Percentiles rank a stretch among this genome's conserved stretches.
phyloP scores from a whole-genome alignment of 129 eudicot species.

The Rutidosis leptorrhynchoides region DNA sequence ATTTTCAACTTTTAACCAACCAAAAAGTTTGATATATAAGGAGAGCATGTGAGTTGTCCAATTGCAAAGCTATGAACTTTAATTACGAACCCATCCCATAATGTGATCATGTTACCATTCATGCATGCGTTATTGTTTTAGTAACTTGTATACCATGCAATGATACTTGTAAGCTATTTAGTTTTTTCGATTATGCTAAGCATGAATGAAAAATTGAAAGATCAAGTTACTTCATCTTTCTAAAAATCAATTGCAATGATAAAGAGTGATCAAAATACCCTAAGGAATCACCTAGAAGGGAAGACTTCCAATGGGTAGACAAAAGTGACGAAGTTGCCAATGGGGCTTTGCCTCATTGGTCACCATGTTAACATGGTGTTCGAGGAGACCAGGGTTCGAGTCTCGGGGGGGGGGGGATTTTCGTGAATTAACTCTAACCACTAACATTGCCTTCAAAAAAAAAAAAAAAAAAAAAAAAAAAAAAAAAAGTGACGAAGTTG shows the following conservation, averaged over 20 bases:
- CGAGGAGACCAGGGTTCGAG: too few relatives aligned
- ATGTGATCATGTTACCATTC: slow-evolving; percentile 7
- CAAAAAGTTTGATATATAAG: slow-evolving; percentile 27
- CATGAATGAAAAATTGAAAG: background rate
- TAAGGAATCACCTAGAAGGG: too few relatives aligned
- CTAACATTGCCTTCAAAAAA: too few relatives aligned
- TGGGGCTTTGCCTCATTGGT: too few relatives aligned
- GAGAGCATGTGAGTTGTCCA: slow-evolving; percentile 20
- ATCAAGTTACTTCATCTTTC: slow-evolving; percentile 17
- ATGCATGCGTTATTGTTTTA: background rate
- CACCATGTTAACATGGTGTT: too few relatives aligned
- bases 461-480: too few relatives aligned
- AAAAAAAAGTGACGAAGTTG: too few relatives aligned
- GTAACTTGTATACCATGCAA: background rate
- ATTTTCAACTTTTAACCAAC: slow-evolving; percentile 7
- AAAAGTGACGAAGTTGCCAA: too few relatives aligned
- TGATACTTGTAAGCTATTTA: background rate
- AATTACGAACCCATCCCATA: background rate
- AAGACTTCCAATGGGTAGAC: too few relatives aligned
- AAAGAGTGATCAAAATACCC: background rate
- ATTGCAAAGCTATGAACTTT: background rate
- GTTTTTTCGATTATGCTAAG: background rate
- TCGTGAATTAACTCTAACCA: too few relatives aligned
- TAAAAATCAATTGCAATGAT: background rate
- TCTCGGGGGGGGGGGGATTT: too few relatives aligned